Conservation (phyloP, 441 rosid genomes). For the Capsella rubella region DNA sequence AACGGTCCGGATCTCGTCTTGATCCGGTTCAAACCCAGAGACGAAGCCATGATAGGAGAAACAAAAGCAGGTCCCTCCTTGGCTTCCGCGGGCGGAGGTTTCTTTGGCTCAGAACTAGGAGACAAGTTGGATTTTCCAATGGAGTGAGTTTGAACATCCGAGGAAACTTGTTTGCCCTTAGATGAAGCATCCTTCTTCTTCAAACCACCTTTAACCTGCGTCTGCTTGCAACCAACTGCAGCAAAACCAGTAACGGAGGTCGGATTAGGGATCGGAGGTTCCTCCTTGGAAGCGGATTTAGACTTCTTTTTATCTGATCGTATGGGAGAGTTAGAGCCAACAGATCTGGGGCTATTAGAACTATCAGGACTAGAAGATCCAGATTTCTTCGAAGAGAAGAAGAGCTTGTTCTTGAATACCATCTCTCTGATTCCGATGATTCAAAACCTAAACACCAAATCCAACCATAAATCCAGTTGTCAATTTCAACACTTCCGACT, state of each 20-base stretch:
- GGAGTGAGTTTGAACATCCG: slow-evolving; percentile 41
- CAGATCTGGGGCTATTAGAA: slow-evolving; percentile 89
- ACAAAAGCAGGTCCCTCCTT: slow-evolving; percentile 67
- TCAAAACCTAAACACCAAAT: slow-evolving; percentile 30
- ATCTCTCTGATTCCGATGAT: slow-evolving; percentile 44
- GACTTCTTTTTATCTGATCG: slow-evolving; percentile 90
- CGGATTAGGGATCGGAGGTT: slow-evolving; percentile 44
- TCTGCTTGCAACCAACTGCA: slow-evolving; percentile 55
- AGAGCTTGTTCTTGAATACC: slow-evolving; percentile 96
- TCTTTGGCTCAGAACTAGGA: slow-evolving; percentile 51
- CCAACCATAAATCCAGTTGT: slow-evolving; percentile 23
- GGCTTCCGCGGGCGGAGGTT: slow-evolving; percentile 35
- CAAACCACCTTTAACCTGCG: slow-evolving; percentile 61
- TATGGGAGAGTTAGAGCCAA: slow-evolving; percentile 84
- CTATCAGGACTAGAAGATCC: slow-evolving; percentile 86
- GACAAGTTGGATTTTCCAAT: slow-evolving; percentile 46
- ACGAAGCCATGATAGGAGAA: slow-evolving; percentile 90
- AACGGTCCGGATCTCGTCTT: slow-evolving; percentile 97
- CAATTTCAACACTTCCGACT: slow-evolving; percentile 31
- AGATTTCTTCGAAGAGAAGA: slow-evolving; percentile 91
- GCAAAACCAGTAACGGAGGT: slow-evolving; percentile 32
- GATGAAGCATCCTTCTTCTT: slow-evolving; percentile 67
- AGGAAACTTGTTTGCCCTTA: slow-evolving; percentile 50
- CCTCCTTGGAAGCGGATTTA: slow-evolving; percentile 69
- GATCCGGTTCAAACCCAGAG: slow-evolving; percentile 86